phyloP scores from a whole-genome alignment of 2,329 filamentous ascomycete species.

The Alternaria sp. region DNA sequence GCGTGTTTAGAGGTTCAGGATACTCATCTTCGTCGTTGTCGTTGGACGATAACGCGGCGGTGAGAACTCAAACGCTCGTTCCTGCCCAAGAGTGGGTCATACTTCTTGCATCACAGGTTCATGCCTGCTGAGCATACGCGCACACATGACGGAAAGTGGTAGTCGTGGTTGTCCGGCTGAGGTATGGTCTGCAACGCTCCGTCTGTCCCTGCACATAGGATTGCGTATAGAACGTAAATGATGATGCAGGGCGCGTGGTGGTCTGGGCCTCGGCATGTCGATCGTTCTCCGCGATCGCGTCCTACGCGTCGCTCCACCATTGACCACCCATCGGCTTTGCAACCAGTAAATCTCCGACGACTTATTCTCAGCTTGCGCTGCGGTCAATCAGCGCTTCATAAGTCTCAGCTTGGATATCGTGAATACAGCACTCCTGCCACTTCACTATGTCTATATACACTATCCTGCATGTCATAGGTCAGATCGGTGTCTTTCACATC shows the following conservation, averaged over 20 bases:
- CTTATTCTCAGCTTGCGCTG: not conserved
- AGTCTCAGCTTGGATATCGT: not conserved
- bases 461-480: no score
- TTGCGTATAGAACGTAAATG: not conserved
- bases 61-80: conserved; percentile 9
- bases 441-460: not conserved
- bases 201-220: conserved; percentile 21
- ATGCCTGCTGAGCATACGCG: not conserved
- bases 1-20: not conserved
- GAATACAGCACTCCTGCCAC: not conserved
- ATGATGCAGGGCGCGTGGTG: not conserved
- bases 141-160: conserved; percentile 25
- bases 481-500: no score
- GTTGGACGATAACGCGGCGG: conserved; percentile 14
- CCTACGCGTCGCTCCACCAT: not conserved
- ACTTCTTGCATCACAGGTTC: not conserved
- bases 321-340: conserved; percentile 2
- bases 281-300: not conserved
- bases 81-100: conserved; percentile 13
- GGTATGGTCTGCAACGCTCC: not conserved
- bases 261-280: not conserved
- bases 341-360: not conserved
- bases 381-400: not conserved
- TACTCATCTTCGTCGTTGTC: conserved; percentile 8
- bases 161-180: no score